Evolutionary conservation across 2,329 filamentous ascomycete species (phyloP), one percentile per base, ranked within the genome.

Genomic region (Harringtonia lauricola): DNA sequence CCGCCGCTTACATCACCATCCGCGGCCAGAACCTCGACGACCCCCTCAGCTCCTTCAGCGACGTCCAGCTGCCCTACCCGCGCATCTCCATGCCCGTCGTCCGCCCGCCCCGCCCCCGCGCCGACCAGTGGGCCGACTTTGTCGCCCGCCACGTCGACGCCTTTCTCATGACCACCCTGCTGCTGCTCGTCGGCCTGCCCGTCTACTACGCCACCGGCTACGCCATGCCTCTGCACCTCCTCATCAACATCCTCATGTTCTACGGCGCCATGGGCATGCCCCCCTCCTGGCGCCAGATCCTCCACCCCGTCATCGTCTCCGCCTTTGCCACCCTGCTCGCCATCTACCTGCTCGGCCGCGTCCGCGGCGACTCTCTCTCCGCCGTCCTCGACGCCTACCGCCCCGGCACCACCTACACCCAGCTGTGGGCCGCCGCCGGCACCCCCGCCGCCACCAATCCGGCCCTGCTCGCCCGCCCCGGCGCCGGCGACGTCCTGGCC

Each of bases 261-360:
- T 67, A 72, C 43, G 56, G 59, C 7, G 71, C 74, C 15, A 56
- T 70, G 40, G 60, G 66, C 0, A 55, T 79, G 10, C 70, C 76
- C 0, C 54, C 63, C 0, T 56, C 51, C 2, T 77, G 70, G 65
- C 61, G 63, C 18, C 66, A 68, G 35, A 69, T 73, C 50, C 60
- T 79, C 3, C 76, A 81, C 54, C 75, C 76, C 0, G 74, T 79
- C 1, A 60, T 79, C 4, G 66, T 76, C 8, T 71, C 72, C 1
- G 72, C 76, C 1, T 62, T 71, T 12, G 51, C 71, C 47, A 73
- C 71, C 2, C 66, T 77, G 9, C 56, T 79, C 1, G 58, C 62
- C 1, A 59, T 79, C 46, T 79, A 71, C 67, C 58, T 71, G 9
- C 60, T 79, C 3, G 72, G 71, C 0, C 60, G 70, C 2, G 61